Base-by-base conservation (phyloP, 805 yeast genomes). In the Saccharomycopsis sp. region DNA sequence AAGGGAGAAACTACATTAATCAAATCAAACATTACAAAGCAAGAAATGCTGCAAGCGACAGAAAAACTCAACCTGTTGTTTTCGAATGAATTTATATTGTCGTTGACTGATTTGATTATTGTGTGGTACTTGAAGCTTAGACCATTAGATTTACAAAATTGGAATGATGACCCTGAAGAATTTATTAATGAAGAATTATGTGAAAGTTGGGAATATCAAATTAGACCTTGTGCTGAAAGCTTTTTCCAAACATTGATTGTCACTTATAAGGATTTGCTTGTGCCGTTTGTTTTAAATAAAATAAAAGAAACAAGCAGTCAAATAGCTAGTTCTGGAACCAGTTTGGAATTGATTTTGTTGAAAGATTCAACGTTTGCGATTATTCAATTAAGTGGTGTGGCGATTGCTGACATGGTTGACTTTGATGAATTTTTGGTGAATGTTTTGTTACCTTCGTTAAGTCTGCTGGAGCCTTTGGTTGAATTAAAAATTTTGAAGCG, bases 101-200 rank as follows among this genome's bases (percentile, higher is more conserved):
- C 74, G 20, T 60, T 90, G 9, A 73, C 85, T 9, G 83, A 82
- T 48, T 62, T 84, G 35, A 65, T 89, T 28, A 79, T 88, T 47
- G 68, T 72, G 33, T 81, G 81, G 76, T 89, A 86, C 60, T 67
- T 93, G 51, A 74, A 81, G 45, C 61, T 89, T 39, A 75, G 79
- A 47, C 87, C 90, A 0, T 61, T 72, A 1, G 97, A 89, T 58
- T 60, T 90, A 39, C 94, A 85, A 54, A 66, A 76, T 31, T 93
- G 97, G 97, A 59, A 69, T 9, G 60, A 73, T 14, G 95, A 88
- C 48, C 96, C 97, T 0, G 97, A 88, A 59, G 96, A 87, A 59
- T 93, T 95, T 86, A 79, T 85, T 17, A 79, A 80, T 51, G 95
- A 87, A 56, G 95, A 88, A 53, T 65, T 81, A 46, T 72, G 79